Base-by-base conservation (phyloP, 148 eudicot genomes). In the Amaranthus palmeri region DNA sequence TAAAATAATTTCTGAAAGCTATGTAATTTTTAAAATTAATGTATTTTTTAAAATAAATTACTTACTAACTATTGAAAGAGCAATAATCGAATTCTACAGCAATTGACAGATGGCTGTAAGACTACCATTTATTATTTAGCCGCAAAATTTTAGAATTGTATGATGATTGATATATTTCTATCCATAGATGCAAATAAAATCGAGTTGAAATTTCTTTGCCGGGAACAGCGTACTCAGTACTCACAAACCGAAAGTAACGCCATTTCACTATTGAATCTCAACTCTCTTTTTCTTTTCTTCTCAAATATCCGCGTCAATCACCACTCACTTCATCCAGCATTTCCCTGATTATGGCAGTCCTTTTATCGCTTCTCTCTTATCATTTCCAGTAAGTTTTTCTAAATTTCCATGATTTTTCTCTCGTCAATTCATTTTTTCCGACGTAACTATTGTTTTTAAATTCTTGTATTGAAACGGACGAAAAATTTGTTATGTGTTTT, bases 261-360 rank as follows among this genome's bases (percentile, higher is more conserved):
- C 13, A 4, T 62, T 62, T 13, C 66, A 62, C 7, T 2, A 0
- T 43, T 18, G 44, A 13, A 11, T 11, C 44, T 40, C 70, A 67
- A 44, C 17, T 44, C 13, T 15, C 61, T 42, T 15, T 11, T 44
- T 36, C 49, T 50, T 7, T 44, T 14, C 13, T 44, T 72, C 60
- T 44, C 10, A 14, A 10, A 14, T 6, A 25, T 72, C 50, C 54
- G 51, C 10, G 25, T 3, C 50, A 64, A 14, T 65, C 8, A 18
- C 1, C 36, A 25, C 12, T 58, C 25, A 42, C 14, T 40, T 3
- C 40, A 11, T 40, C 54, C 50, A 41, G 62, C 25, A 85, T 82
- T 83, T 85, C 88, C 85, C 59, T 65, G 76, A 51, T 77, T 85
- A 63, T 85, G 88, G 88, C 88, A 82, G 61, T 67, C 88, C 51